Percentiles rank a stretch among this genome's conserved stretches.
These are phyloP conservation scores for Auriscalpium vulgare DNA, from an alignment of 768 basidiomycete genomes.

Conservation along the genomic window DNA sequence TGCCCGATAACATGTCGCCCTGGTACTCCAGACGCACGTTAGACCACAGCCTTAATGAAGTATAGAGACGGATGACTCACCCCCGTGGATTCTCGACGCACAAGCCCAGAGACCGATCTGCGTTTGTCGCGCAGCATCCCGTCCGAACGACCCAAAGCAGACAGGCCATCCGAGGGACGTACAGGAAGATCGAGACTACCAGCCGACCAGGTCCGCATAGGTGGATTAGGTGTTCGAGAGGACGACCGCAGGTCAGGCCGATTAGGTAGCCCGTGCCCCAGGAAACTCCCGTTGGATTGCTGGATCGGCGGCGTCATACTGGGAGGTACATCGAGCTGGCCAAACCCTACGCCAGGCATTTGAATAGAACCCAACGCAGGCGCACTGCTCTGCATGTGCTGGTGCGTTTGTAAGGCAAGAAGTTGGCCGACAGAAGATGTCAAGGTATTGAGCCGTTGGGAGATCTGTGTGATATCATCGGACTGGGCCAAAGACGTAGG, in stretches of 20 bases:
- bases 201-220: constrained; percentile 79
- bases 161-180: constrained; percentile 36
- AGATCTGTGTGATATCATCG: constrained; percentile 71
- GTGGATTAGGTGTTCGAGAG: constrained; percentile 58
- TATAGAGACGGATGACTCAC: constrained; percentile 35
- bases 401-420: constrained; percentile 71
- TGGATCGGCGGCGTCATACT: constrained; percentile 34
- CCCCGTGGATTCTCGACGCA: constrained; percentile 68
- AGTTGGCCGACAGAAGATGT: constrained; percentile 83
- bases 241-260: constrained; percentile 56
- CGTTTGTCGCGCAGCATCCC: constrained; percentile 58
- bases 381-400: constrained; percentile 26
- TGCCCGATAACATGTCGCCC: constrained; percentile 45
- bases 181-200: constrained; percentile 70
- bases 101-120: constrained; percentile 59
- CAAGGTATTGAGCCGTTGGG: constrained; percentile 69
- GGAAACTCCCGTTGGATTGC: constrained; percentile 26
- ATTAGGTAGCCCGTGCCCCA: constrained; percentile 56
- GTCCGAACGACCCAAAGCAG: constrained; percentile 30
- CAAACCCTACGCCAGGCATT: constrained; percentile 24
- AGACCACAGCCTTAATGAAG: constrained; percentile 4
- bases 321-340: constrained; percentile 37
- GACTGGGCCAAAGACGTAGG: constrained; percentile 38
- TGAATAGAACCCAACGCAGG: constrained; percentile 20
- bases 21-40: constrained; percentile 20